Evolutionary conservation across 2,329 filamentous ascomycete genomes (phyloP), one percentile per base, ranked within the genome.

Genomic region (Bipolaris sorokiniana): DNA sequence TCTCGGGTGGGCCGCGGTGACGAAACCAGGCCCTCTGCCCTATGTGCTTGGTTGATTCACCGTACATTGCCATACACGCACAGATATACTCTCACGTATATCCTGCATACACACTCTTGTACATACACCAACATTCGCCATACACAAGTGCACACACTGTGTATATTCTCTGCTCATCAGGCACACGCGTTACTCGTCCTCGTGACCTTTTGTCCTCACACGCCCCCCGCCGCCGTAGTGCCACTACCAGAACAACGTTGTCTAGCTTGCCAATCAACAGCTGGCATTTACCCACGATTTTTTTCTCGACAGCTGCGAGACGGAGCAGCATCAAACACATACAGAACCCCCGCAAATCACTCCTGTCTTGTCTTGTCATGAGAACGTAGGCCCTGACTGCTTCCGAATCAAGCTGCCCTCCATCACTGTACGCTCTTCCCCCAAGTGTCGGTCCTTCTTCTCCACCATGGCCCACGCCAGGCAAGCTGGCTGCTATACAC

Each of bases 181-280:
- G 10, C 7, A 36, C 20, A 22, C 36, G 44, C 34, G 10, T 26
- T 46, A 37, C 54, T 50, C 31, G 7, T 11, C 41, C 63, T 15
- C 59, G 63, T 64, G 62, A 62, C 55, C 41, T 10, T 28, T 36
- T 36, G 18, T n/a, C 28, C 16, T 33, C 34, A 49, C 42, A 36
- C 45, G 38, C 45, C 36, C 36, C 45, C 15, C 41, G 15, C 23
- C 41, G 15, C 23, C 15, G 11, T 44, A 16, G 23, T 18, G 9
- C 23, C n/a, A 52, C 46, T 42, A 61, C 45, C 49, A 16, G 56
- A 28, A 67, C 65, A 62, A 63, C 69, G 62, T 51, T 51, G 54
- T 56, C 53, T 61, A 62, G 42, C 58, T 65, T 61, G 58, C 70
- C 69, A 71, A 72, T 72, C 69, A 73, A 54, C 66, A 62, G 53